Percentiles rank a stretch among this genome's conserved stretches.
Conservation (phyloP, 441 rosid genomes). For the Daphne laureola region DNA sequence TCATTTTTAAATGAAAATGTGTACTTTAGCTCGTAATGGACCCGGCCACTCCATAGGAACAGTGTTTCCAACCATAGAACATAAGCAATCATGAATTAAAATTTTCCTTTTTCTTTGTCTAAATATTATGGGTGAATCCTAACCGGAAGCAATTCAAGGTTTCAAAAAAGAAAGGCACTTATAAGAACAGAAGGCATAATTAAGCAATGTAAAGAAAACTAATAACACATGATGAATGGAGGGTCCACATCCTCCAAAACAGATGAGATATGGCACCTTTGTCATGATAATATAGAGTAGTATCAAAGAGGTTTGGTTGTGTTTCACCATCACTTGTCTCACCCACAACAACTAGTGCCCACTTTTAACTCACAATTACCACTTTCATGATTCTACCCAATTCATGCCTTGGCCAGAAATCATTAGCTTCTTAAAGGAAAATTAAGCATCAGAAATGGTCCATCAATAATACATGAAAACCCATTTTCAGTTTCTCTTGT, state of each 20-base stretch:
- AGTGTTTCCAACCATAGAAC: too few relatives aligned
- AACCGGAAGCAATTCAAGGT: slow-evolving; percentile 16
- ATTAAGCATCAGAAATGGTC: neutral
- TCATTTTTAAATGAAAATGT: too few relatives aligned
- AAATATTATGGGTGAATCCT: neutral
- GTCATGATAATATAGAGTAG: slow-evolving; percentile 12
- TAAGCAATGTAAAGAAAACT: slow-evolving; percentile 12
- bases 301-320: slow-evolving; percentile 33
- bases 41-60: too few relatives aligned
- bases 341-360: slow-evolving; percentile 10
- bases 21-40: too few relatives aligned
- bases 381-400: slow-evolving; percentile 11
- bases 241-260: slow-evolving; percentile 28
- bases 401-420: neutral
- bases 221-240: slow-evolving; percentile 19
- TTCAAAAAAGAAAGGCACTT: slow-evolving; percentile 31
- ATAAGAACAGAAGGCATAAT: neutral
- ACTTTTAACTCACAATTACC: slow-evolving; percentile 7
- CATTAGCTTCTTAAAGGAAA: too few relatives aligned
- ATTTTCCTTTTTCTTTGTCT: neutral
- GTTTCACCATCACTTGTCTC: slow-evolving; percentile 30
- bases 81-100: too few relatives aligned
- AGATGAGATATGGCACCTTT: slow-evolving; percentile 15
- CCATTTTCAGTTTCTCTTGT: too few relatives aligned
- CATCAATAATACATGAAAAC: neutral